A percentile compares a stretch with the other conserved stretches of the same genome.
phyloP scores from a whole-genome alignment of 2,329 filamentous ascomycete genomes.

The Chlorencoelia australis region DNA sequence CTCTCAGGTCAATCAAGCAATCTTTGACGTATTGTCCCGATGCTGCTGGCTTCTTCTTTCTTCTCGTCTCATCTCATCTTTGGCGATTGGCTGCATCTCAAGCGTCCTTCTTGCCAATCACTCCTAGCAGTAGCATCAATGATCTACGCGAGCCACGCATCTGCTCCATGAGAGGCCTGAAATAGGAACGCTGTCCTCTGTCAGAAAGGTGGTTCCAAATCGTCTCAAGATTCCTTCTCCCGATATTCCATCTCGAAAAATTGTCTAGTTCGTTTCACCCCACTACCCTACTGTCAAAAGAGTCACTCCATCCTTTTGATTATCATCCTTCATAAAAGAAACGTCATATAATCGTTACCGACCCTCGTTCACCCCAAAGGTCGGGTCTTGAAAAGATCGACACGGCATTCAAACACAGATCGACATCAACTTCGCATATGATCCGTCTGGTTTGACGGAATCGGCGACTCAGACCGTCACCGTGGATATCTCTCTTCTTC shows the following conservation, averaged over 20 bases:
- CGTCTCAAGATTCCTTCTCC: conserved; percentile 24
- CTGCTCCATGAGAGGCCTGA: conserved; percentile 30
- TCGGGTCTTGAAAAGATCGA: conserved; percentile 2
- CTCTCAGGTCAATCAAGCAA: conserved; percentile 16
- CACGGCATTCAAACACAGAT: conserved; percentile 8
- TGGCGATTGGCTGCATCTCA: conserved; percentile 33
- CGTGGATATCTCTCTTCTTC: conserved; percentile 91
- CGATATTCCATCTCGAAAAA: conserved; percentile 15
- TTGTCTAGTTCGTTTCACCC: conserved; percentile 21
- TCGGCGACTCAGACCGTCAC: conserved; percentile 44
- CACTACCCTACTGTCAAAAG: conserved; percentile 17
- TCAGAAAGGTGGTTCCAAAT: conserved; percentile 18
- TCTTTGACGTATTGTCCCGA: conserved; percentile 25
- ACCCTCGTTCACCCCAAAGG: conserved; percentile 10
- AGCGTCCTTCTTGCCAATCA: conserved; percentile 34
- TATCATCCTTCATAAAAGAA: conserved; percentile 9
- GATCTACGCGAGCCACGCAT: conserved; percentile 34
- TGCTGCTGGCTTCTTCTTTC: conserved; percentile 17
- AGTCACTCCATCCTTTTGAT: conserved; percentile 11
- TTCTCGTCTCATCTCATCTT: conserved; percentile 25
- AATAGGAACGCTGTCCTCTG: conserved; percentile 26
- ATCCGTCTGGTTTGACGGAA: conserved; percentile 28
- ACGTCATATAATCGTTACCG: conserved; percentile 12
- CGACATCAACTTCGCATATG: conserved; percentile 20
- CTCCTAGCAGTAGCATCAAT: conserved; percentile 31